These are phyloP conservation scores for Leptosphaerulina australis DNA, from an alignment of 2,329 filamentous ascomycete genomes.

Conservation along the genomic window DNA sequence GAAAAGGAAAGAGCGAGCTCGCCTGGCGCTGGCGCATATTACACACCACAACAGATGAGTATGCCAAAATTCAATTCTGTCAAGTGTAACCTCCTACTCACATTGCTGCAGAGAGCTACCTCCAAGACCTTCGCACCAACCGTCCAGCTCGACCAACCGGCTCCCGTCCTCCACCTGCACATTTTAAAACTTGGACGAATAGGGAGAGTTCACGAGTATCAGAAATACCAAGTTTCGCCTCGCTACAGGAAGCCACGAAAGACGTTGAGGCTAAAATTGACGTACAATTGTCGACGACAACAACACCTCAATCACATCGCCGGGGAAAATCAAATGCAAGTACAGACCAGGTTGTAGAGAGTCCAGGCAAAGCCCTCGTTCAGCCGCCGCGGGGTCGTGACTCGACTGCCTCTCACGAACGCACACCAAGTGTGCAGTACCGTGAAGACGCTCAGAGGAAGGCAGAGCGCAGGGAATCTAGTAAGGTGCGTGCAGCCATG, in stretches of 20 bases:
- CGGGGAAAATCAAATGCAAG: constrained; percentile 40
- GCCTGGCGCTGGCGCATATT: constrained; percentile 45
- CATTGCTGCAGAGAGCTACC: constrained; percentile 67
- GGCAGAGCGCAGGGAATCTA: constrained; percentile 60
- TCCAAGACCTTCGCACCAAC: constrained; percentile 72
- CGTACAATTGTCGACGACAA: constrained; percentile 20
- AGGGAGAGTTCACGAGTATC: constrained; percentile 31
- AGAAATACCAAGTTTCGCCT: constrained; percentile 35
- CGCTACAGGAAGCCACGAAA: constrained; percentile 35
- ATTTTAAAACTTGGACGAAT: constrained; percentile 49
- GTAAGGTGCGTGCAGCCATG: constrained; percentile 72
- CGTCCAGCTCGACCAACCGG: constrained; percentile 72
- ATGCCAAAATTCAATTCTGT: constrained; percentile 14
- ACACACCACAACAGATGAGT: constrained; percentile 50
- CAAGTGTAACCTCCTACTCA: not conserved
- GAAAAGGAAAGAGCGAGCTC: constrained; percentile 46
- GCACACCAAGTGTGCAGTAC: constrained; percentile 60
- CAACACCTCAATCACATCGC: constrained; percentile 37
- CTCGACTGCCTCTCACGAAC: constrained; percentile 21
- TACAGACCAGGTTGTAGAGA: constrained; percentile 35
- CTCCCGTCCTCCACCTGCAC: constrained; percentile 67
- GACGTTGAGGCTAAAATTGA: constrained; percentile 33
- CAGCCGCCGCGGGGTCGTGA: constrained; percentile 52
- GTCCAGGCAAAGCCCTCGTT: constrained; percentile 42
- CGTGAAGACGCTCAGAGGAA: constrained; percentile 74